A percentile compares a stretch with the other conserved stretches of the same genome.
These are phyloP conservation scores for Ophioceras dolichostomum DNA, from an alignment of 2,329 filamentous ascomycete species.

Conservation along the genomic window DNA sequence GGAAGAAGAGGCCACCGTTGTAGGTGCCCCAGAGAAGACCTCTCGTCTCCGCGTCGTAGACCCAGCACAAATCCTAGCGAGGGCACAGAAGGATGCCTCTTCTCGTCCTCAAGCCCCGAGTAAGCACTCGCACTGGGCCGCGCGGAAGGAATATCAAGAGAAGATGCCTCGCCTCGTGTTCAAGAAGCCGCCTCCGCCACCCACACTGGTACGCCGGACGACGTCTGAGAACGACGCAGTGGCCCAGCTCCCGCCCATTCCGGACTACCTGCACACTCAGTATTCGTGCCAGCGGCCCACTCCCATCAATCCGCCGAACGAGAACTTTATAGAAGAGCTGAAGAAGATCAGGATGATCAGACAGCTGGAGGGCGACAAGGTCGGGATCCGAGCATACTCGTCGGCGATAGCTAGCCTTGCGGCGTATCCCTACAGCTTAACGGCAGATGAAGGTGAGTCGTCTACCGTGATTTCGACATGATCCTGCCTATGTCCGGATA, in stretches of 20 bases:
- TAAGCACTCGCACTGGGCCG: too few relatives aligned
- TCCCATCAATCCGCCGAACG: constrained; percentile 57
- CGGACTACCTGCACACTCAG: constrained; percentile 49
- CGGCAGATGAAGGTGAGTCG: constrained; percentile 28
- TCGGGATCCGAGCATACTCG: constrained; percentile 77
- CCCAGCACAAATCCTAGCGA: too few relatives aligned
- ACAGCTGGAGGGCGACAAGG: constrained; percentile 58
- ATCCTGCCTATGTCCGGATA: too few relatives aligned
- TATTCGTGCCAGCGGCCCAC: constrained; percentile 79
- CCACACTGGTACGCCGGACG: constrained; percentile 48
- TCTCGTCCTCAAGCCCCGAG: too few relatives aligned
- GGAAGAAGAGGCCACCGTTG: too few relatives aligned
- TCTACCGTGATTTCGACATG: too few relatives aligned
- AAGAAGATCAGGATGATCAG: constrained; percentile 62
- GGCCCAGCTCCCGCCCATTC: constrained; percentile 47
- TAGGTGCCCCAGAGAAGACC: too few relatives aligned
- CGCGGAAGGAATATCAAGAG: too few relatives aligned
- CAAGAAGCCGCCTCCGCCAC: too few relatives aligned
- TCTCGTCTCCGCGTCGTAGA: too few relatives aligned
- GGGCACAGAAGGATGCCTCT: too few relatives aligned
- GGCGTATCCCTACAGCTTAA: constrained; percentile 55
- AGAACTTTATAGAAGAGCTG: constrained; percentile 60
- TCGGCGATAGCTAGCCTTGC: constrained; percentile 73
- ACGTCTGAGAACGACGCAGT: constrained; percentile 66
- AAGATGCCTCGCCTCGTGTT: too few relatives aligned